A percentile compares a stretch with the other conserved stretches of the same genome.
These are phyloP conservation scores for Phytomonas francai DNA, from an alignment of 208 protist genomes.

Conservation along the genomic window DNA sequence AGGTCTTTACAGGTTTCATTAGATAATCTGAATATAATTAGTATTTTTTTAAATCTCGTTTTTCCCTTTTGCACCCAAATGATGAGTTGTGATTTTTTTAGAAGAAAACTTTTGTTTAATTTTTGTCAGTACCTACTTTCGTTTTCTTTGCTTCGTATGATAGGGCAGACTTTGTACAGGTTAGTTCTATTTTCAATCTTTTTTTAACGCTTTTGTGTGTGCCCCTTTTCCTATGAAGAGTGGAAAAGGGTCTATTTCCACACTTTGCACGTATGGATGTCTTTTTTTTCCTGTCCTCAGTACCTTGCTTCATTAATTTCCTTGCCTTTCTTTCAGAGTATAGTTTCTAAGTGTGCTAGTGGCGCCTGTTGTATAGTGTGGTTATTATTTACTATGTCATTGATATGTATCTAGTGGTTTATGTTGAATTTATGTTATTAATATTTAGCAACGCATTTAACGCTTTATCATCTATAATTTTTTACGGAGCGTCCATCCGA, in stretches of 20 bases:
- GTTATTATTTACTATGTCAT: not conserved
- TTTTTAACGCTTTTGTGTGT: not conserved
- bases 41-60: constrained; percentile 4
- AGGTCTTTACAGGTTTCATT: not conserved
- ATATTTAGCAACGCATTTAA: not conserved
- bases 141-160: not conserved
- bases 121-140: not conserved
- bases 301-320: constrained; percentile 11
- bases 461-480: not conserved
- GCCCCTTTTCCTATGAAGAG: not conserved
- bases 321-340: constrained; percentile 12
- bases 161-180: not conserved
- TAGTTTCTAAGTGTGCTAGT: not conserved
- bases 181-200: not conserved
- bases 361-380: not conserved
- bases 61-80: not conserved
- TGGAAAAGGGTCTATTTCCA: not conserved
- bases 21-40: not conserved
- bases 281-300: constrained; percentile 13
- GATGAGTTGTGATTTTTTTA: not conserved
- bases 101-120: constrained; percentile 2
- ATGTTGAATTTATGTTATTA: not conserved
- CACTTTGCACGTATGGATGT: not conserved
- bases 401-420: not conserved
- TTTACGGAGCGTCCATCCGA: not conserved